These are phyloP conservation scores for Corylus avellana DNA, from an alignment of 306 rosid species.

Conservation along the genomic window DNA sequence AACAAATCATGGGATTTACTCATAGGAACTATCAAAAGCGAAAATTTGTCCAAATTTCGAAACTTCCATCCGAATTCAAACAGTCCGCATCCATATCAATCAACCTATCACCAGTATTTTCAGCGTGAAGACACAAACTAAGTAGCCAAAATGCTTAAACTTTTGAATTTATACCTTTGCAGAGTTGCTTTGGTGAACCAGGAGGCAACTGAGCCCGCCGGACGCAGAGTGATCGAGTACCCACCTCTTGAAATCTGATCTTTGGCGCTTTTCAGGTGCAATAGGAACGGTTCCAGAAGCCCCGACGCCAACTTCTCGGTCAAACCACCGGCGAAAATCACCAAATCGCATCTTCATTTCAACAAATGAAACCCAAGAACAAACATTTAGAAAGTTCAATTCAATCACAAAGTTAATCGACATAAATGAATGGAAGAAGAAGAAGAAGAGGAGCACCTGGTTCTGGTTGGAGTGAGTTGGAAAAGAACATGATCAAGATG, in stretches of 20 bases:
- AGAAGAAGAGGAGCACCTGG: slow-evolving; percentile 56
- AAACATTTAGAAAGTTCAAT: slow-evolving; percentile 15
- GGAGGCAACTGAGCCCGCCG: slow-evolving; percentile 50
- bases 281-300: slow-evolving; percentile 79
- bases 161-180: slow-evolving; percentile 53
- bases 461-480: slow-evolving; percentile 98
- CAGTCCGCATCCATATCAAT: neutral
- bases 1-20: neutral
- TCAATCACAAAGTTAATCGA: slow-evolving; percentile 13
- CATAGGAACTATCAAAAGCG: neutral
- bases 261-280: slow-evolving; percentile 73
- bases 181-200: slow-evolving; percentile 99
- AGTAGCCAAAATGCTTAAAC: neutral
- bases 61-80: neutral
- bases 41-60: neutral
- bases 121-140: neutral
- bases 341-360: slow-evolving; percentile 82
- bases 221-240: slow-evolving; percentile 79
- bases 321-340: slow-evolving; percentile 61
- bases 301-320: slow-evolving; percentile 91
- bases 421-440: neutral
- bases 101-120: neutral
- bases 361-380: slow-evolving; percentile 17
- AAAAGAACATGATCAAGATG: slow-evolving; percentile 87
- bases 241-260: slow-evolving; percentile 99